These are phyloP conservation scores for Trapa bicornis DNA, from an alignment of 345 rosid genomes.

Conservation along the genomic window DNA sequence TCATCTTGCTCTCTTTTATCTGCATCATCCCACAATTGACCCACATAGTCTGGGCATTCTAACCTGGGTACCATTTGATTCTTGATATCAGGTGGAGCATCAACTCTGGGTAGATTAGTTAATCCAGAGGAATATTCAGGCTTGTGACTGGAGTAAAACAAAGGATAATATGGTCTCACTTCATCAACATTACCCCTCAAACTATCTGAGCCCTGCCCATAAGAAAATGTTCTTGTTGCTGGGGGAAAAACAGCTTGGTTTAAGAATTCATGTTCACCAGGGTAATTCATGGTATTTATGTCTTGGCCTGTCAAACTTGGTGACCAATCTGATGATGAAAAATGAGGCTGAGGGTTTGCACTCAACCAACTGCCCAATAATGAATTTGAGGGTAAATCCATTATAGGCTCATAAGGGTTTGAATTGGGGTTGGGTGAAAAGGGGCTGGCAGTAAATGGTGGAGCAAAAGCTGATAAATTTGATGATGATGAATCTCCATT, in stretches of 20 bases:
- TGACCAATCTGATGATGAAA: slow-evolving; percentile 7
- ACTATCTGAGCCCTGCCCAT: slow-evolving; percentile 13
- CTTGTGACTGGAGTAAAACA: slow-evolving; percentile 15
- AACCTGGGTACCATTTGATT: neutral
- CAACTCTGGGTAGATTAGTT: slow-evolving; percentile 15
- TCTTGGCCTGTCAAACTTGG: slow-evolving; percentile 4
- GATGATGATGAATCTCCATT: slow-evolving; percentile 15
- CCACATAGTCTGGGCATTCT: neutral
- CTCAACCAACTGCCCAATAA: slow-evolving; percentile 16
- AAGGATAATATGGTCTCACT: slow-evolving; percentile 24
- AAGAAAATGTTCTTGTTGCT: slow-evolving; percentile 8
- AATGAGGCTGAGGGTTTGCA: slow-evolving; percentile 2
- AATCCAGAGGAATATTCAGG: slow-evolving; percentile 3
- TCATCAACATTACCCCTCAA: slow-evolving; percentile 11
- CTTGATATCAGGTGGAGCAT: slow-evolving; percentile 8
- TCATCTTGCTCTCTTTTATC: slow-evolving; percentile 11
- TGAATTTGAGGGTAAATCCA: slow-evolving; percentile 11
- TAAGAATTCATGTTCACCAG: slow-evolving; percentile 18
- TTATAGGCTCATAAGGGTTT: slow-evolving; percentile 15
- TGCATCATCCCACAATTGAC: neutral
- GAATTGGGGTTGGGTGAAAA: slow-evolving; percentile 16
- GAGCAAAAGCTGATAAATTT: slow-evolving; percentile 46
- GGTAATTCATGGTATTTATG: slow-evolving; percentile 1
- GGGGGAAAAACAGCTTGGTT: neutral
- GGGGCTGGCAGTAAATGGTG: slow-evolving; percentile 43